Percentiles rank a stretch among this genome's conserved stretches.
Conservation (phyloP, 2,329 filamentous ascomycete genomes). For the Pseudovirgaria hyperparasitica region DNA sequence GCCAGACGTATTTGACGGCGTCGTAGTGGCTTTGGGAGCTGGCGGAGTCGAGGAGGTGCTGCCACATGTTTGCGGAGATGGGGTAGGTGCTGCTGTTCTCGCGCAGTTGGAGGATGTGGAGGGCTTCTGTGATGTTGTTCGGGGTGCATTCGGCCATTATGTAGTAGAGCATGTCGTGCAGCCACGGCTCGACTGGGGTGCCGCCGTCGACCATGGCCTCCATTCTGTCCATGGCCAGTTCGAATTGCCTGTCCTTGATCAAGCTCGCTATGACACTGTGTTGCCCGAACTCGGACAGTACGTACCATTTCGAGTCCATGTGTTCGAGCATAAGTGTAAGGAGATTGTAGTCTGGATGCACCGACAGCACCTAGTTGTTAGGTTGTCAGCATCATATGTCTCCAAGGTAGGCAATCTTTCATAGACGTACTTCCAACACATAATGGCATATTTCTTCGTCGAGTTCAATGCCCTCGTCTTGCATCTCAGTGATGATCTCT, state of each 20-base stretch:
- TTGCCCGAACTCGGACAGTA: slow-evolving; percentile 46
- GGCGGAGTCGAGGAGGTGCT: slow-evolving; percentile 63
- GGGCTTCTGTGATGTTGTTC: slow-evolving; percentile 67
- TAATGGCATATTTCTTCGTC: slow-evolving; percentile 59
- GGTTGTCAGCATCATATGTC: slow-evolving; percentile 2
- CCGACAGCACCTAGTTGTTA: slow-evolving; percentile 47
- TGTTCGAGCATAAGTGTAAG: slow-evolving; percentile 58
- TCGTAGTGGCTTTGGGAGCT: slow-evolving; percentile 42
- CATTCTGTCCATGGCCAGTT: slow-evolving; percentile 61
- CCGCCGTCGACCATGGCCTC: slow-evolving; percentile 50
- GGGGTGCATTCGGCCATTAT: slow-evolving; percentile 55
- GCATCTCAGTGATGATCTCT: slow-evolving; percentile 62
- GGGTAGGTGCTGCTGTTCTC: slow-evolving; percentile 25
- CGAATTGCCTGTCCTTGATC: slow-evolving; percentile 69
- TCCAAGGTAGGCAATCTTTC: neutral
- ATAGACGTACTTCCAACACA: slow-evolving; percentile 46
- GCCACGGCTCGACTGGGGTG: slow-evolving; percentile 51
- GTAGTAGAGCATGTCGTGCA: slow-evolving; percentile 67
- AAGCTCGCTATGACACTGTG: slow-evolving; percentile 60
- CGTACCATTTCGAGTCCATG: slow-evolving; percentile 63
- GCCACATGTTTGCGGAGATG: slow-evolving; percentile 49
- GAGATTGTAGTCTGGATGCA: slow-evolving; percentile 76
- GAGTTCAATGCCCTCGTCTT: slow-evolving; percentile 43
- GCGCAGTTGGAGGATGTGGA: slow-evolving; percentile 50
- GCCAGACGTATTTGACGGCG: slow-evolving; percentile 61